Conservation (phyloP, 805 yeast genomes). For the Starmerella floris region DNA sequence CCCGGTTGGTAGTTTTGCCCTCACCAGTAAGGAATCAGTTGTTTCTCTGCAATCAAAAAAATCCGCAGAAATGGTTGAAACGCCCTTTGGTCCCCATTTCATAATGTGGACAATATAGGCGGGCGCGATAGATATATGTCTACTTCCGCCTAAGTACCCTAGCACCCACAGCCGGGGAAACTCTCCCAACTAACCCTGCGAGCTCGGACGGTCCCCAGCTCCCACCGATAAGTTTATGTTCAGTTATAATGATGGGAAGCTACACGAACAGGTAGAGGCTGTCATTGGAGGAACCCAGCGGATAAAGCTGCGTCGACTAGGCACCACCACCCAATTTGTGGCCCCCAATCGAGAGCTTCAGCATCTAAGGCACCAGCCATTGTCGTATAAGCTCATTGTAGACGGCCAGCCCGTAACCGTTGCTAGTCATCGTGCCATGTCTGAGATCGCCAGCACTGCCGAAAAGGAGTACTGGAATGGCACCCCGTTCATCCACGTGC, state of each 20-base stretch:
- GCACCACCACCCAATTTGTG: constrained; percentile 14
- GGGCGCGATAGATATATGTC: no score
- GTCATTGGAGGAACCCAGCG: constrained; percentile 30
- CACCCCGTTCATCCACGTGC: constrained; percentile 3
- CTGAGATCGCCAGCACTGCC: constrained; percentile 5
- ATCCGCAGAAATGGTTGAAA: no score
- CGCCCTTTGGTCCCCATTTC: no score
- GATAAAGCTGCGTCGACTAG: constrained; percentile 17
- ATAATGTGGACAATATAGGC: no score
- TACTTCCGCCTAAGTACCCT: no score
- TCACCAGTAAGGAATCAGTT: no score
- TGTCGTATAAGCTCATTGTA: constrained; percentile 28
- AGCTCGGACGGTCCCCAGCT: no score
- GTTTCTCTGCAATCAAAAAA: no score
- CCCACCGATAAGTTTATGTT: no score
- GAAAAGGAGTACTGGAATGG: neutral
- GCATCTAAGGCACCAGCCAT: constrained; percentile 19
- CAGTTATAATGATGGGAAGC: constrained; percentile 21
- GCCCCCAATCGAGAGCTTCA: constrained; percentile 8
- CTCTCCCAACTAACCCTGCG: no score
- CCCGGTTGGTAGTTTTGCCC: no score
- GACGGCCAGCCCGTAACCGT: constrained; percentile 28
- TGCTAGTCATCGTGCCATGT: neutral
- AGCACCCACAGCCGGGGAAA: no score
- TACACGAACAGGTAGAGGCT: constrained; percentile 20